Evolutionary conservation across 2,329 filamentous ascomycete genomes (phyloP).

Genomic region (Aspergillus brunneoviolaceus): DNA sequence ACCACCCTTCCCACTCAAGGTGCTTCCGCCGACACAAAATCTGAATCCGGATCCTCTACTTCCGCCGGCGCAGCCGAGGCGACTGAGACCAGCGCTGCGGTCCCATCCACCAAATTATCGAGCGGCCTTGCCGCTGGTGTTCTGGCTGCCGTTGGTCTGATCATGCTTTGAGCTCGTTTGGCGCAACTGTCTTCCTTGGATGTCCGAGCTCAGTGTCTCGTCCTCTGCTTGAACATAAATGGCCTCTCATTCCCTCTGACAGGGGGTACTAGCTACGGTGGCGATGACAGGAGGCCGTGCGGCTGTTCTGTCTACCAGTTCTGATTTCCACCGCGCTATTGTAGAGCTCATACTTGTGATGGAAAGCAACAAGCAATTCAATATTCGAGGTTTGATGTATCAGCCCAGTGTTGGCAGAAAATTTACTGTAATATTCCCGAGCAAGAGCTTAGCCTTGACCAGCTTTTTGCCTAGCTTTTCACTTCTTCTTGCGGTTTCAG

Average conservation of each 20-base stretch:
- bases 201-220: neutral
- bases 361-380: neutral
- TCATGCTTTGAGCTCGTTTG: conserved; percentile 31
- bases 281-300: neutral
- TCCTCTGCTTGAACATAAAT: neutral
- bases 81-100: conserved; percentile 21
- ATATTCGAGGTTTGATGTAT: neutral
- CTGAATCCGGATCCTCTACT: neutral
- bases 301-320: neutral
- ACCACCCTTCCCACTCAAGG: conserved; percentile 13
- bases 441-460: neutral
- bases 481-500: neutral
- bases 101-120: conserved; percentile 23
- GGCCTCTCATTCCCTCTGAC: neutral
- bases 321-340: neutral
- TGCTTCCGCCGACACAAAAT: neutral
- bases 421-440: neutral
- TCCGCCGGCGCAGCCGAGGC: conserved; percentile 15
- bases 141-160: conserved; percentile 31
- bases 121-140: conserved; percentile 32
- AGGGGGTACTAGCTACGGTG: neutral
- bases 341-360: neutral
- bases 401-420: neutral
- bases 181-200: neutral
- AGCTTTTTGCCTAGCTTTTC: neutral